phyloP scores from a whole-genome alignment of 805 yeast species.

The Candida rishiriensis region DNA sequence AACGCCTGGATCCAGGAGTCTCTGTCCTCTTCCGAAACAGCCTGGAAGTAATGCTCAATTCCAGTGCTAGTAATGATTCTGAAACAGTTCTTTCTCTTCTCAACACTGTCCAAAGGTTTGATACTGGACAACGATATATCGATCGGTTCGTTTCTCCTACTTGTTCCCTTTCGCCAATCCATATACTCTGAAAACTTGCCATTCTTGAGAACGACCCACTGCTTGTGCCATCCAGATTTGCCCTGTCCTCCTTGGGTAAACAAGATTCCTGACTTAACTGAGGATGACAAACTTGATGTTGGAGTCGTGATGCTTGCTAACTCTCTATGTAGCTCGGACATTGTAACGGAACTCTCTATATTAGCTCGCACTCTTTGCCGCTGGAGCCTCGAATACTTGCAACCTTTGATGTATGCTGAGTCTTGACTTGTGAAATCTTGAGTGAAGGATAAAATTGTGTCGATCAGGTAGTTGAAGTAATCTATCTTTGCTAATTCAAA shows the following conservation, averaged over 20 bases:
- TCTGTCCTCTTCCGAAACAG: conserved; percentile 62
- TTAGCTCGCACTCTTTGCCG: conserved; percentile 15
- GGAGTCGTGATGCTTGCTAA: conserved; percentile 35
- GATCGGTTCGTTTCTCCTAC: conserved; percentile 60
- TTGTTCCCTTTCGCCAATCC: conserved; percentile 73
- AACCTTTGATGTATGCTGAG: conserved; percentile 6
- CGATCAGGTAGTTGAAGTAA: conserved; percentile 27
- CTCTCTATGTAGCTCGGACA: conserved; percentile 32
- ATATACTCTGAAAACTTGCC: conserved; percentile 67
- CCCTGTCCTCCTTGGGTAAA: conserved; percentile 58
- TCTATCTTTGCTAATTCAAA: conserved; percentile 30
- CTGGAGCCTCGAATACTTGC: conserved; percentile 11
- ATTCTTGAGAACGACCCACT: conserved; percentile 73
- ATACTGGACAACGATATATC: conserved; percentile 65
- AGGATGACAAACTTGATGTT: background rate
- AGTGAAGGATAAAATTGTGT: conserved; percentile 18
- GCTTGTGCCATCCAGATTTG: conserved; percentile 79
- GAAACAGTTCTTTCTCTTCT: conserved; percentile 56
- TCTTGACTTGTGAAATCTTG: conserved; percentile 13
- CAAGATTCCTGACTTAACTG: conserved; percentile 42
- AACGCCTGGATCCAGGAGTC: conserved; percentile 64
- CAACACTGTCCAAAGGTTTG: conserved; percentile 39
- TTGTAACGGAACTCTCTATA: conserved; percentile 16
- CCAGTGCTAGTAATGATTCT: conserved; percentile 71
- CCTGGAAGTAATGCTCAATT: conserved; percentile 67